Base-by-base conservation (phyloP, 306 rosid genomes). In the Hippophae rhamnoides region DNA sequence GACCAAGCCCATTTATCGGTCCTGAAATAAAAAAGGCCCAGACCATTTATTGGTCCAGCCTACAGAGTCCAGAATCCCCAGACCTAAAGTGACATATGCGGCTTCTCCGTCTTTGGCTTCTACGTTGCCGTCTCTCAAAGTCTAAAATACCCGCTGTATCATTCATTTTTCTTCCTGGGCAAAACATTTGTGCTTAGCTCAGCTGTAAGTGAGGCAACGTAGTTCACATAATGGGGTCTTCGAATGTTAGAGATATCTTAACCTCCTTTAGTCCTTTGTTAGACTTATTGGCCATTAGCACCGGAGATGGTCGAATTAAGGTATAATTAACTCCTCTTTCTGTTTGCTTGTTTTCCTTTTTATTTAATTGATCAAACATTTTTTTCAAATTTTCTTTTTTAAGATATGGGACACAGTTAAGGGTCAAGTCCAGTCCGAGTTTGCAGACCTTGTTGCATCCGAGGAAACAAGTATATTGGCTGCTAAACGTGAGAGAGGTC, bases 301-400 rank as follows among this genome's bases (percentile, higher is more conserved):
- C 93, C 31, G 98, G 98, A 4, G 98, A 85, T 74, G 96, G 98
- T 31, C 92, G 98, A 41, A 77, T 92, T 10, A 92, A 89, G 97
- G 97, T 86, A 60, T 25, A 7, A 45, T 6, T 44, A 18, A 1
- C 7, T 5, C 8, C 54, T 26, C 10, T 14, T 5, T 47, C 41
- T 13, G 26, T 23, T 6, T 10, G 47, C 45, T 57, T 13, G 18
- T 8, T 57, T 41, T 2, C 43, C 42, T 9, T 7, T 2, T 48
- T 48, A 5, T 14, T 3, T 18, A 6, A 54, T 41, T 12, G 18
- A 6, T 8, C 10, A 2, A 13, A 31, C 43, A 6, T 67, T 2
- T 67, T 18, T 58, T 31, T 2, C 38, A 4, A 31, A 31, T 31
- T 31, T 3, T 2, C 2, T 31, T 31, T 31, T 31, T 45, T 71